Evolutionary conservation across 495 filamentous ascomycete species (phyloP), one percentile per base, ranked within the genome.

Genomic region (Barbatosphaeria neglecta): DNA sequence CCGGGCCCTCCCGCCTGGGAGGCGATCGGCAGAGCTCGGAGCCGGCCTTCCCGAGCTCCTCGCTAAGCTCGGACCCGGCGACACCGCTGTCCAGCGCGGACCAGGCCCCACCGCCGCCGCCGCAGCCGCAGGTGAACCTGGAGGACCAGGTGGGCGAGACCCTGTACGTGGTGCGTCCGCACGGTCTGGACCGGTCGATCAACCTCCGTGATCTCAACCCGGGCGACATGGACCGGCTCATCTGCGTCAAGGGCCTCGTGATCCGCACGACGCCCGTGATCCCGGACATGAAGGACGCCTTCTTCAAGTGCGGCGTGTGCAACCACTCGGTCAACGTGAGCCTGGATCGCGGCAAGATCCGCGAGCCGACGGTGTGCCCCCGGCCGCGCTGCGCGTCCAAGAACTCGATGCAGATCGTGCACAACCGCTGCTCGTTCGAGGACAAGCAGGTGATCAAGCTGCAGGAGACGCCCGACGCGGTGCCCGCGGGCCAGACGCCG

Each of bases 391-490:
- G 92, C 66, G 76, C 80, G 38, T 79, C 82, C 38, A 81, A 80
- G 50, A 97, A 99, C 60, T 92, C 88, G 20, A 97, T 99, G 93
- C 87, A 96, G 58, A 89, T 99, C 49, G 73, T 96, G 11, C 92
- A 99, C 72, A 97, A 99, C 64, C 86, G 92, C 45, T 97, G 88
- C 52, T 74, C 76, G 13, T 99, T 99, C 61, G 81, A 87, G 41
- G 92, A 99, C 59, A 99, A 97, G 66, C 92, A 99, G 56, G 88
- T 97, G 47, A 95, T 99, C 72, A 97, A 97, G 65, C 74, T 99
- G 24, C 92, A 99, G 62, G 92, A 99, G 63, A 99, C 92, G 0
- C 92, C 92, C 7, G 92, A 99, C 60, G 85, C 75, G 40, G 81
- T 97, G 37, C 92, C 92, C 11, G 86, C 95, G 49, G 92, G 92